phyloP scores from a whole-genome alignment of 352 stramenopile genomes.

The Globisporangium spinosum region DNA sequence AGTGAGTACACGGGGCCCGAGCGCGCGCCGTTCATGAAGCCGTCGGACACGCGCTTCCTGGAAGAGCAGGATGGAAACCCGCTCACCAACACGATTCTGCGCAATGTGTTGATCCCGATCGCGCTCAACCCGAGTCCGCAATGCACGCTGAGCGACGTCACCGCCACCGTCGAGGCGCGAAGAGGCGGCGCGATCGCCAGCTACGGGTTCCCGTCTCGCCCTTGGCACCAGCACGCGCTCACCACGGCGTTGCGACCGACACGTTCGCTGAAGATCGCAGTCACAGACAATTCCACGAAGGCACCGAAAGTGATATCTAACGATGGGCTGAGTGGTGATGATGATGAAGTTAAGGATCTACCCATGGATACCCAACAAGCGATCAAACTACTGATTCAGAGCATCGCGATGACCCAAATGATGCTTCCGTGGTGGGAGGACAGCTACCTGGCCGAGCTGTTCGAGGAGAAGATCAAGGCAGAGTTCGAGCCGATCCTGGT shows the following conservation, averaged over 20 bases:
- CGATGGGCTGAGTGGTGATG: background rate
- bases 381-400: slow-evolving; percentile 1
- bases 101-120: background rate
- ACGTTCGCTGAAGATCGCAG: background rate
- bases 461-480: background rate
- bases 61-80: background rate
- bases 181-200: background rate
- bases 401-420: background rate
- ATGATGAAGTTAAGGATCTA: background rate
- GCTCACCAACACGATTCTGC: slow-evolving; percentile 8
- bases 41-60: background rate
- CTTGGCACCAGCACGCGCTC: slow-evolving; percentile 4
- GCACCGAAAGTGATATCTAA: background rate
- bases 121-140: slow-evolving; percentile 4
- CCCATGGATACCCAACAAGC: background rate
- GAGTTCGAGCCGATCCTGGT: background rate
- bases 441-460: background rate
- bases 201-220: slow-evolving; percentile 6
- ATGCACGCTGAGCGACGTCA: background rate
- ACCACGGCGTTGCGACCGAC: background rate
- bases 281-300: slow-evolving; percentile 4
- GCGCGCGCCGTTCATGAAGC: background rate
- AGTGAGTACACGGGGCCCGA: background rate
- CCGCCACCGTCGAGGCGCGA: background rate
- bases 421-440: slow-evolving; percentile 8